phyloP scores from a whole-genome alignment of 1,284 basidiomycete species.

The Trichosporon inkin region DNA sequence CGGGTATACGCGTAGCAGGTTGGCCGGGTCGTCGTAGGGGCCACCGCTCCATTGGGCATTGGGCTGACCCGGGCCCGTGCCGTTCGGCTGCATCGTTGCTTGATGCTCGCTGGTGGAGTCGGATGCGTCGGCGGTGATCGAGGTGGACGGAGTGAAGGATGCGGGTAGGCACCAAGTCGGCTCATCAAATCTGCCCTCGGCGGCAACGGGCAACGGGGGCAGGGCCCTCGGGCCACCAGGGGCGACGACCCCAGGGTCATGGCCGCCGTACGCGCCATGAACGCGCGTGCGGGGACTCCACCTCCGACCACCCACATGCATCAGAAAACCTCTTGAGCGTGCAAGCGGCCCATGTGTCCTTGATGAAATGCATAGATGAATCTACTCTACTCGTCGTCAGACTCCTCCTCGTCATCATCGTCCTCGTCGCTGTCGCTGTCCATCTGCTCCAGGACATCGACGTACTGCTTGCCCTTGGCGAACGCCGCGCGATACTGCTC shows the following conservation, averaged over 20 bases:
- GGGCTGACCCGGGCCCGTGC: conserved; percentile 4
- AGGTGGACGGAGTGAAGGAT: conserved; percentile 5
- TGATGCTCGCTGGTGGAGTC: neutral
- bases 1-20: conserved; percentile 44
- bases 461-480: conserved; percentile 44
- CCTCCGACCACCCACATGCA: neutral
- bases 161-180: neutral
- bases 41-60: conserved; percentile 6
- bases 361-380: conserved; percentile 15
- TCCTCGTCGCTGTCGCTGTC: conserved; percentile 45
- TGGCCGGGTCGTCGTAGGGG: conserved; percentile 34
- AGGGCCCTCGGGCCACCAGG: neutral
- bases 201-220: conserved; percentile 1
- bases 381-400: conserved; percentile 24
- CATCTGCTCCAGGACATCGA: conserved; percentile 47
- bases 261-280: conserved; percentile 1
- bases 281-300: conserved; percentile 6
- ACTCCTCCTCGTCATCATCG: conserved; percentile 36
- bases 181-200: conserved; percentile 3
- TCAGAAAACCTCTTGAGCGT: neutral
- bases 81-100: conserved; percentile 6
- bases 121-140: conserved; percentile 4
- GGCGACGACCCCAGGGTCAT: neutral
- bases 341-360: neutral
- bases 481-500: conserved; percentile 35